Evolutionary conservation across 73 alveolate species (phyloP).

Genomic region (Paramecium tetraurelia): DNA sequence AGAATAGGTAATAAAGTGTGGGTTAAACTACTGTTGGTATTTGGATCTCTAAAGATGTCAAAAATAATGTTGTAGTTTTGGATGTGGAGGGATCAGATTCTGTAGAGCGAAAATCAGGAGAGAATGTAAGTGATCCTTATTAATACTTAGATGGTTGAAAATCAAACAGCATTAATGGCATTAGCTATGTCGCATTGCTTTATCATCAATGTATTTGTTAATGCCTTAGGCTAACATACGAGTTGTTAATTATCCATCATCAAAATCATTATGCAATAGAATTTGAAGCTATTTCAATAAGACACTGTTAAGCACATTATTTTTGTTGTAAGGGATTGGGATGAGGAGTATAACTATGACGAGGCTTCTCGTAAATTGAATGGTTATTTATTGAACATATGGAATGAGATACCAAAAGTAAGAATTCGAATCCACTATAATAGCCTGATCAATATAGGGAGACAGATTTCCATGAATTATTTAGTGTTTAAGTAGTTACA

Average conservation of each 20-base stretch:
- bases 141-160: conserved; percentile 47
- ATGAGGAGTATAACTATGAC: conserved; percentile 43
- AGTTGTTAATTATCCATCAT: conserved; percentile 24
- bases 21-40: conserved; percentile 84
- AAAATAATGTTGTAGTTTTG: conserved; percentile 66
- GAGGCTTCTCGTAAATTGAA: conserved; percentile 41
- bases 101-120: conserved; percentile 73
- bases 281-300: conserved; percentile 29
- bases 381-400: conserved; percentile 22
- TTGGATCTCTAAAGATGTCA: conserved; percentile 75
- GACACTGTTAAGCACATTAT: conserved; percentile 53
- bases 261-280: conserved; percentile 54
- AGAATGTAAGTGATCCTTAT: conserved; percentile 54
- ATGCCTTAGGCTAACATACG: background rate
- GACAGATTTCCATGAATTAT: conserved; percentile 28
- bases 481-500: conserved; percentile 44
- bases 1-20: conserved; percentile 64
- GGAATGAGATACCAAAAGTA: conserved; percentile 47
- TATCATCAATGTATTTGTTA: conserved; percentile 25
- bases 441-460: conserved; percentile 41
- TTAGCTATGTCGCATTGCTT: conserved; percentile 52
- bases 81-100: conserved; percentile 84
- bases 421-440: background rate
- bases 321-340: conserved; percentile 55
- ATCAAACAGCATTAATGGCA: conserved; percentile 59